A percentile compares a stretch with the other conserved stretches of the same genome.
These are phyloP conservation scores for Brasilioporus rufonigricans DNA, from an alignment of 768 basidiomycete species.

Conservation along the genomic window DNA sequence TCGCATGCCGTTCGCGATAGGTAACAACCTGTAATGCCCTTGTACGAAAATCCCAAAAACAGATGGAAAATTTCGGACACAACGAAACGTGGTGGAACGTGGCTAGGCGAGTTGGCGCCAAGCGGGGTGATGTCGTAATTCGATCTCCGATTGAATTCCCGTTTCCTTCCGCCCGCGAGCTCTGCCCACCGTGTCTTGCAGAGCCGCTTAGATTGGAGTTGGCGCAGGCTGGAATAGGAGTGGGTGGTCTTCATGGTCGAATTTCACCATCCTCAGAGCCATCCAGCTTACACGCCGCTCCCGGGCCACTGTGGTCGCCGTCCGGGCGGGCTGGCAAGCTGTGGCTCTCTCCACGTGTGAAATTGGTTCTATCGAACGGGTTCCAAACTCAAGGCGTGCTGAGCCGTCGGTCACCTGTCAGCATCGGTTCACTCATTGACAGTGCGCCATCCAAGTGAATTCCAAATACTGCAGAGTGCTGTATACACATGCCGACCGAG, in stretches of 20 bases:
- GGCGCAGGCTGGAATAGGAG: too few relatives aligned
- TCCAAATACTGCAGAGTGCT: background rate
- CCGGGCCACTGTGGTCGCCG: too few relatives aligned
- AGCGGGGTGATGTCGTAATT: background rate
- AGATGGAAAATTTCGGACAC: background rate
- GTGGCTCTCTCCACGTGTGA: background rate
- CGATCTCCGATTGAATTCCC: background rate
- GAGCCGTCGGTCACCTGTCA: too few relatives aligned
- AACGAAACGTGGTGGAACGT: background rate
- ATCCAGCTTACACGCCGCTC: background rate
- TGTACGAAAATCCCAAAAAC: constrained; percentile 11
- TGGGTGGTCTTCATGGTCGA: background rate
- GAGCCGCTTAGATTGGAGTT: too few relatives aligned
- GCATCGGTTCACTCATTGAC: too few relatives aligned
- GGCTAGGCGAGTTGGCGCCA: background rate
- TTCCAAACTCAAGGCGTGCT: too few relatives aligned
- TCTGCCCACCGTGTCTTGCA: too few relatives aligned
- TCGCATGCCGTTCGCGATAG: constrained; percentile 4
- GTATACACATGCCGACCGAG: background rate
- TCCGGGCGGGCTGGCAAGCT: too few relatives aligned
- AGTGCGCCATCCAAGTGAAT: background rate
- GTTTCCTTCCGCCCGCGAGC: background rate
- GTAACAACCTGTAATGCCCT: constrained; percentile 10
- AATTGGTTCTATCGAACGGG: background rate
- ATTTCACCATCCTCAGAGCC: background rate